phyloP scores from a whole-genome alignment of 192 early-diverging fungal genomes.

The Mortierella alpina region DNA sequence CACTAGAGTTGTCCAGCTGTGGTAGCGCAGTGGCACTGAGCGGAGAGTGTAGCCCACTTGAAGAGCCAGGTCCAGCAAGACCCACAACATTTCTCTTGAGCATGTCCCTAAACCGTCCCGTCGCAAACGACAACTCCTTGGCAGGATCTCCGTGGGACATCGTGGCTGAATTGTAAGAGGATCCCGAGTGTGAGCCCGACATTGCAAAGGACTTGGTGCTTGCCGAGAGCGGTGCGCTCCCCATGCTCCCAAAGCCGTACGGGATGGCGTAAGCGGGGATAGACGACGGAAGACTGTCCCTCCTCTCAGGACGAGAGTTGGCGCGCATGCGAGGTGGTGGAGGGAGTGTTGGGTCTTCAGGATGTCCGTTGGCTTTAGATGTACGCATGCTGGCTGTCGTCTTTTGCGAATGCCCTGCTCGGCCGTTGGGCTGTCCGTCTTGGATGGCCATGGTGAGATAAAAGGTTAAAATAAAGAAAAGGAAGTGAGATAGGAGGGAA shows the following conservation, averaged over 20 bases:
- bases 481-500: background rate
- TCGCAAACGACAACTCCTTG: slow-evolving; percentile 10
- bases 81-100: slow-evolving; percentile 40
- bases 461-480: background rate
- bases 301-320: background rate
- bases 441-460: too few relatives aligned
- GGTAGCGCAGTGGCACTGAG: too few relatives aligned
- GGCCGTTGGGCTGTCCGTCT: background rate
- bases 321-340: slow-evolving; percentile 7
- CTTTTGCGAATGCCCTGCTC: background rate
- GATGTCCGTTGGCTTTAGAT: background rate
- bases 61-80: background rate
- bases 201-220: slow-evolving; percentile 1
- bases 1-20: background rate
- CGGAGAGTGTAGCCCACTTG: too few relatives aligned
- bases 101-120: slow-evolving; percentile 38
- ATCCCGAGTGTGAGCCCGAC: background rate
- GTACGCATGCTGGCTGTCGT: background rate
- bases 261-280: slow-evolving; percentile 6
- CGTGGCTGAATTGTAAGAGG: background rate
- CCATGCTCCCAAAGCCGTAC: slow-evolving; percentile 16
- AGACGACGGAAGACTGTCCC: background rate
- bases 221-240: slow-evolving; percentile 14
- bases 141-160: background rate
- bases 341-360: slow-evolving; percentile 12